Conservation (phyloP, 2,329 filamentous ascomycete genomes). For the Botryosphaeria dothidea region DNA sequence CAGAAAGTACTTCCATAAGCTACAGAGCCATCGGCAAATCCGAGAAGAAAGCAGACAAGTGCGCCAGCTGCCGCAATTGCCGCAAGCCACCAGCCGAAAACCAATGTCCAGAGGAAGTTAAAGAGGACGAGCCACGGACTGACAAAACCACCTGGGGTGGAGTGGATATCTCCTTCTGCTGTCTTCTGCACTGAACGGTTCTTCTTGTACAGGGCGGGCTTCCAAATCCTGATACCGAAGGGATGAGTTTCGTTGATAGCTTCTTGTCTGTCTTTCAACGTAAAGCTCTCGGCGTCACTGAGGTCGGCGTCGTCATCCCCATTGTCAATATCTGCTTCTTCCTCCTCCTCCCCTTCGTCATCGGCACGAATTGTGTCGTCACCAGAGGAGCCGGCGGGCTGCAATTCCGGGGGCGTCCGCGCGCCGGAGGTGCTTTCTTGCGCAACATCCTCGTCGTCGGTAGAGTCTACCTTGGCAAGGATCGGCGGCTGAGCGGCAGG, state of each 20-base stretch:
- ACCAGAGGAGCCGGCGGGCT: slow-evolving; percentile 31
- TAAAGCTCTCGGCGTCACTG: slow-evolving; percentile 97
- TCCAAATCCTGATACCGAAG: slow-evolving; percentile 98
- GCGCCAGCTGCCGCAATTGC: slow-evolving; percentile 73
- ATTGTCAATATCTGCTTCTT: slow-evolving; percentile 52
- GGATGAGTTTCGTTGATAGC: slow-evolving; percentile 99
- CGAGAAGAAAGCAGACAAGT: slow-evolving; percentile 75
- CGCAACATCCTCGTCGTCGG: slow-evolving; percentile 32
- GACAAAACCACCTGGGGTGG: slow-evolving; percentile 83
- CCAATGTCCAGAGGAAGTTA: slow-evolving; percentile 85
- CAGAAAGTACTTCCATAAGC: slow-evolving; percentile 85
- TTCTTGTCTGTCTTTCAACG: slow-evolving; percentile 91
- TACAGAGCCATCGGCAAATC: slow-evolving; percentile 72
- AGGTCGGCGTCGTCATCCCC: slow-evolving; percentile 70
- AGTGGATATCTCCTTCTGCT: slow-evolving; percentile 96
- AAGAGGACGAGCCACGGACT: slow-evolving; percentile 82
- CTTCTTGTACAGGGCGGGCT: slow-evolving; percentile 97
- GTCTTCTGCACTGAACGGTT: slow-evolving; percentile 93
- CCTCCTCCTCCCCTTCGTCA: slow-evolving; percentile 38
- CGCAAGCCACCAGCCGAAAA: slow-evolving; percentile 97
- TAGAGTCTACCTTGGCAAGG: slow-evolving; percentile 50
- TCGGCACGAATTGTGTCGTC: slow-evolving; percentile 45
- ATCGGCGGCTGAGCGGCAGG: slow-evolving; percentile 47
- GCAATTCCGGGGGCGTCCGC: slow-evolving; percentile 23
- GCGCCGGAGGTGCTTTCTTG: slow-evolving; percentile 25